Evolutionary conservation across 225 moss, liverwort and hornwort genomes (phyloP).

Genomic region (Rhytidiadelphus loreus): DNA sequence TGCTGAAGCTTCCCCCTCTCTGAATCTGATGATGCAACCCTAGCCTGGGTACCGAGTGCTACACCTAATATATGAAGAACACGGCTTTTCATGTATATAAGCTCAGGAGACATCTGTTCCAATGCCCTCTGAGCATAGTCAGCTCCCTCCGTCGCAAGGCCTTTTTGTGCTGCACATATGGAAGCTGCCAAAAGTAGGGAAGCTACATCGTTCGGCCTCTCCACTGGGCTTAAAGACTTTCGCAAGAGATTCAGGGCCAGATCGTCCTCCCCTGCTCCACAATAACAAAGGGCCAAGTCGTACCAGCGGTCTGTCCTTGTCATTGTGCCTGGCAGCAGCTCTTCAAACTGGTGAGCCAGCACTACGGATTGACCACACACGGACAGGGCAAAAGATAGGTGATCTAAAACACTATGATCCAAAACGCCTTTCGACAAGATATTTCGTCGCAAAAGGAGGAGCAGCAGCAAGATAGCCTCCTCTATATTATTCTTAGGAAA

Average conservation of each 20-base stretch:
- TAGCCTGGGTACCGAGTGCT: slow-evolving; percentile 51
- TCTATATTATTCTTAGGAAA: slow-evolving; percentile 66
- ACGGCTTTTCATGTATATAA: slow-evolving; percentile 55
- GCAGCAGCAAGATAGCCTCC: slow-evolving; percentile 76
- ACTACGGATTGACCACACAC: slow-evolving; percentile 62
- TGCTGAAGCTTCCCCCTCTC: slow-evolving; percentile 68
- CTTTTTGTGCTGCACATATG: slow-evolving; percentile 47
- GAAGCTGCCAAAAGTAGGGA: slow-evolving; percentile 72
- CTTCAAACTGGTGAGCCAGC: slow-evolving; percentile 81
- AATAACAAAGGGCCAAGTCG: slow-evolving; percentile 76
- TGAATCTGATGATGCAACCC: slow-evolving; percentile 63
- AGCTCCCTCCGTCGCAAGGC: slow-evolving; percentile 66
- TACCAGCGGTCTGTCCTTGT: slow-evolving; percentile 86
- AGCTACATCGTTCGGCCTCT: slow-evolving; percentile 60
- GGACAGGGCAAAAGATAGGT: slow-evolving; percentile 85
- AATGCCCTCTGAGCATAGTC: slow-evolving; percentile 70
- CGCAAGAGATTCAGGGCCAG: slow-evolving; percentile 70
- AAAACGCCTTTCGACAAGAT: slow-evolving; percentile 21
- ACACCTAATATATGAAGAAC: slow-evolving; percentile 85
- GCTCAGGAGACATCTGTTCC: slow-evolving; percentile 34
- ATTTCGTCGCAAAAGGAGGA: slow-evolving; percentile 45
- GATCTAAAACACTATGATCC: slow-evolving; percentile 72
- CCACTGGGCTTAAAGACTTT: slow-evolving; percentile 57
- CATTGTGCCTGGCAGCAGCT: slow-evolving; percentile 77
- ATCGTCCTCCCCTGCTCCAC: slow-evolving; percentile 60